phyloP scores from a whole-genome alignment of 805 yeast genomes.

The Millerozyma miso region DNA sequence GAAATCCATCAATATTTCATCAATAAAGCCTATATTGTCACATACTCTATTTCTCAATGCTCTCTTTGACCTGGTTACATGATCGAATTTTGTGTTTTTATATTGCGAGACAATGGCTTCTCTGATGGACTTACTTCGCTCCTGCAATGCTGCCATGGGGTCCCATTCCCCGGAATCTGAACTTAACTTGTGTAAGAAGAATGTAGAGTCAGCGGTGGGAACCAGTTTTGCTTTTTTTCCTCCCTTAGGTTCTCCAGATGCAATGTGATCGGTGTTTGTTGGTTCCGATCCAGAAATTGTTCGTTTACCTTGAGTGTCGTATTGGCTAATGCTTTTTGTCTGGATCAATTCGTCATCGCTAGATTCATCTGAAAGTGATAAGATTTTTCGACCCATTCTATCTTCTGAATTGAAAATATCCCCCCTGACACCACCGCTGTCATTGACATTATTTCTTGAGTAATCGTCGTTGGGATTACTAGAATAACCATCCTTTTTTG shows the following conservation, averaged over 20 bases:
- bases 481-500: background rate
- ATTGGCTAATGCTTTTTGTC: background rate
- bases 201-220: background rate
- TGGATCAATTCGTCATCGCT: background rate
- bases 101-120: constrained; percentile 12
- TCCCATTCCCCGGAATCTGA: constrained; percentile 3
- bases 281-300: background rate
- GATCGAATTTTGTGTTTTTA: constrained; percentile 15
- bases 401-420: too few species aligned
- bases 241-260: background rate
- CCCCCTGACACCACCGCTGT: too few species aligned
- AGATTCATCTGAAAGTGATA: background rate
- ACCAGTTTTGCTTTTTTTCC: background rate
- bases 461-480: too few species aligned
- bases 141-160: constrained; percentile 11
- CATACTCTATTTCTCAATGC: constrained; percentile 24
- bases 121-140: constrained; percentile 10
- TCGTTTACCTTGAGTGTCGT: background rate
- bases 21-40: constrained; percentile 29
- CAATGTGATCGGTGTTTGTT: background rate
- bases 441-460: too few species aligned
- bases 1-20: constrained; percentile 41
- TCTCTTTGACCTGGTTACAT: constrained; percentile 23
- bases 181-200: background rate
- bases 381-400: too few species aligned